A percentile compares a stretch with the other conserved stretches of the same genome.
phyloP scores from a whole-genome alignment of 495 filamentous ascomycete genomes.

The Delitschia confertaspora region DNA sequence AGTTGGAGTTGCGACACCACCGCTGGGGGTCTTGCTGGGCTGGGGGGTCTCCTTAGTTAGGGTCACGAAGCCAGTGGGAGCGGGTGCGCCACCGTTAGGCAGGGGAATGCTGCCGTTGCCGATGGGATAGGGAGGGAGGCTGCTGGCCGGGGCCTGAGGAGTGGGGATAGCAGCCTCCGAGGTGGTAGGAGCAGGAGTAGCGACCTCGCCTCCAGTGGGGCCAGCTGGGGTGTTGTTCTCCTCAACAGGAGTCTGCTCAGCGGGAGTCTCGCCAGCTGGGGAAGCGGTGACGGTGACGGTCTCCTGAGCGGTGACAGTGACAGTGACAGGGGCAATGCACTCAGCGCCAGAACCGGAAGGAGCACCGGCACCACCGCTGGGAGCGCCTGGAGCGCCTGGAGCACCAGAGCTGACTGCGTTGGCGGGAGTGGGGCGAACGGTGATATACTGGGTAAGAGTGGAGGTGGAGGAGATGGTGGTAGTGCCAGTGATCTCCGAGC shows the following conservation, averaged over 20 bases:
- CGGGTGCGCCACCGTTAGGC: constrained; percentile 2
- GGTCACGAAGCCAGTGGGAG: constrained; percentile 21
- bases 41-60: constrained; percentile 8
- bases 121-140: constrained; percentile 11
- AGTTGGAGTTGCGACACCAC: background rate
- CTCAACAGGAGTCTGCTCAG: background rate
- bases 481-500: background rate
- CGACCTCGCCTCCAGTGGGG: background rate
- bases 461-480: constrained; percentile 9
- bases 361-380: background rate
- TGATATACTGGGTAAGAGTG: constrained; percentile 17
- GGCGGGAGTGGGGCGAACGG: constrained; percentile 7
- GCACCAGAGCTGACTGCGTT: constrained; percentile 1
- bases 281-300: constrained; percentile 19
- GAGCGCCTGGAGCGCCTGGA: background rate
- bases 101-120: constrained; percentile 13
- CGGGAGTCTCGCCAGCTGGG: background rate
- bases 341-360: background rate
- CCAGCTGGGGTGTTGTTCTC: background rate
- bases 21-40: background rate
- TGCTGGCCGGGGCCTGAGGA: background rate
- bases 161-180: background rate
- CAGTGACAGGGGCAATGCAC: constrained; percentile 20
- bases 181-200: no score
- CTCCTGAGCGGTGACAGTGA: constrained; percentile 25